A percentile compares a stretch with the other conserved stretches of the same genome.
These are phyloP conservation scores for Hortiboletus campestris DNA, from an alignment of 768 basidiomycete species.

Conservation along the genomic window DNA sequence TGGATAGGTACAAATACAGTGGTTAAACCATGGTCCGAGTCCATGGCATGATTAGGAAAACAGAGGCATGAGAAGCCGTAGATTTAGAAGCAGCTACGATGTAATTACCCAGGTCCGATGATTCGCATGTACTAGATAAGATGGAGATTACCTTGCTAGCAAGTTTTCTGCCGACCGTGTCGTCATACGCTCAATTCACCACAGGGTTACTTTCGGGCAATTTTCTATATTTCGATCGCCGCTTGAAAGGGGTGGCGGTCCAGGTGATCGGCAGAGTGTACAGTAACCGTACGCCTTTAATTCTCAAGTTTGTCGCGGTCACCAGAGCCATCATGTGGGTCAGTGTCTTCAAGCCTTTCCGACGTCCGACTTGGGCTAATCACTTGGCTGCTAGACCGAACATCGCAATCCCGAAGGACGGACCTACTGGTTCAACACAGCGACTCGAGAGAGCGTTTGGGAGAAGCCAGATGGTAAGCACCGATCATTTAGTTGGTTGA, in stretches of 20 bases:
- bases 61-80: not conserved
- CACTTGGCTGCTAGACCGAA: conserved; percentile 60
- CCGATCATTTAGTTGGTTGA: not conserved
- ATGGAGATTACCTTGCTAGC: not conserved
- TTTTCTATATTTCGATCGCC: conserved; percentile 17
- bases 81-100: not conserved
- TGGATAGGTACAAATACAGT: conserved; percentile 29
- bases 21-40: conserved; percentile 8
- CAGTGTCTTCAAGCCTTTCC: conserved; percentile 9
- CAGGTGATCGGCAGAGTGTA: conserved; percentile 2
- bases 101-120: not conserved
- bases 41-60: not conserved
- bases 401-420: conserved; percentile 95
- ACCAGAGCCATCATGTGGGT: conserved; percentile 30
- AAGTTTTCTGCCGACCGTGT: too few species aligned
- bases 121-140: not conserved
- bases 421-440: conserved; percentile 96
- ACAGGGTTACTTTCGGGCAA: not conserved
- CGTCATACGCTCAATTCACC: too few species aligned
- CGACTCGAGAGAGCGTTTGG: conserved; percentile 90
- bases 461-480: conserved; percentile 90
- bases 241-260: conserved; percentile 13
- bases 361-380: not conserved
- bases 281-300: not conserved
- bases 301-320: not conserved